Base-by-base conservation (phyloP, 2,329 filamentous ascomycete species). In the Dactylellina sp. region DNA sequence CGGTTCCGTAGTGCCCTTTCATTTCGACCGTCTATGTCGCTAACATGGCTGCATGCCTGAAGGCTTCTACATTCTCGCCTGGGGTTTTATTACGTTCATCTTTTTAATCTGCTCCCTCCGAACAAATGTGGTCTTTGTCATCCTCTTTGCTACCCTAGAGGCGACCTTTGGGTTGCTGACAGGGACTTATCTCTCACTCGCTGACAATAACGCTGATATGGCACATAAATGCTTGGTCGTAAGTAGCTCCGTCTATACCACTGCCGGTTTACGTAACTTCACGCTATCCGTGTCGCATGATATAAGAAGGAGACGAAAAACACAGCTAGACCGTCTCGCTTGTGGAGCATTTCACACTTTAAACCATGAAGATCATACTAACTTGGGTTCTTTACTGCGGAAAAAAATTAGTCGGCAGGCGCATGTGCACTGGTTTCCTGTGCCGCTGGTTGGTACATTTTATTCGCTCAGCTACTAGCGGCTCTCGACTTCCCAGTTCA, bases 21-120 rank as follows among this genome's bases (percentile, higher is more conserved):
- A n/a, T 32, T 14, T 14, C 18, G 57, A 12, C 20, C 37, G 22
- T 24, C 22, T 11, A 18, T 20, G 25, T 40, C 39, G 28, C 42
- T 56, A 53, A 61, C 12, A 35, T 47, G 44, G 35, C 18, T 37
- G 18, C 32, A 47, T 56, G 20, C 9, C 24, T 44, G 18, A 59
- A 57, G 72, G 66, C 24, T 91, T 89, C 82, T 87, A 89, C 82
- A 84, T 88, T 53, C 80, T 91, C 63, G 85, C 85, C 75, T 90
- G 91, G 89, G 87, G 82, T 1, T 75, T 91, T n/a, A 81, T 91
- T 25, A 88, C 86, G 80, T 80, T 91, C 75, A 79, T 92, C 77
- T 92, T 87, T 82, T 81, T 91, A 55, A 83, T 92, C 79, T 90
- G 88, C 81, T 85, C 90, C 0, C 82, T 92, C 16, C 87, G 90